These are phyloP conservation scores for Centella asiatica DNA, from an alignment of 129 eudicot species.

Conservation along the genomic window DNA sequence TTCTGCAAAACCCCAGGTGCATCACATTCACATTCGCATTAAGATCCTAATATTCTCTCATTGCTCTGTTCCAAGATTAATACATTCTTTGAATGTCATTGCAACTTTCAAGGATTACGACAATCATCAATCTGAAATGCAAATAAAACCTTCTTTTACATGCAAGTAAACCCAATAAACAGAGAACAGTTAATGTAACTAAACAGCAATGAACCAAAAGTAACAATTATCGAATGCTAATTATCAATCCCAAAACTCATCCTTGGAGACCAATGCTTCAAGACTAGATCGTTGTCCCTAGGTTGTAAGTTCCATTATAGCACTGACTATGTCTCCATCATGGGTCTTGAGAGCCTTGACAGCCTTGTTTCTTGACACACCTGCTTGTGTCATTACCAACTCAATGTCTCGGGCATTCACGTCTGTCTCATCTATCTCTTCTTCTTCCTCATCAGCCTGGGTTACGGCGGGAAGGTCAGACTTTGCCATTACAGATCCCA, in stretches of 20 bases:
- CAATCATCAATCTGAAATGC: background rate
- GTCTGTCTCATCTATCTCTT: constrained; percentile 73
- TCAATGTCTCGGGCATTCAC: constrained; percentile 74
- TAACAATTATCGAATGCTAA: background rate
- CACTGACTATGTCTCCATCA: constrained; percentile 71
- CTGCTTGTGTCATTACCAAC: constrained; percentile 72
- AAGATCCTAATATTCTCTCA: too few relatives aligned
- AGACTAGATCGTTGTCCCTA: constrained; percentile 15
- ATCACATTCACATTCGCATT: background rate
- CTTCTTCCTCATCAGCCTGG: constrained; percentile 70
- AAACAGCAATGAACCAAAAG: background rate
- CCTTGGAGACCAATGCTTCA: background rate
- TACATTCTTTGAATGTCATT: background rate
- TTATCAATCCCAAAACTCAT: constrained; percentile 15
- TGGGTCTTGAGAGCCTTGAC: constrained; percentile 76
- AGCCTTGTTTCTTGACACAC: constrained; percentile 63
- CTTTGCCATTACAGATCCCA: constrained; percentile 63
- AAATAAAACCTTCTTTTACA: background rate
- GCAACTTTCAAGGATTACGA: background rate
- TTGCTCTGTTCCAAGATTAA: too few relatives aligned
- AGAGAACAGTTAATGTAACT: background rate
- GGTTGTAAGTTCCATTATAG: constrained; percentile 77
- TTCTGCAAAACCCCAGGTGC: background rate
- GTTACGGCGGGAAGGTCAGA: constrained; percentile 41
- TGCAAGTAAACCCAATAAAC: background rate